These are phyloP conservation scores for Macadamia tetraphylla DNA, from an alignment of 164 flowering plant species.

Conservation along the genomic window DNA sequence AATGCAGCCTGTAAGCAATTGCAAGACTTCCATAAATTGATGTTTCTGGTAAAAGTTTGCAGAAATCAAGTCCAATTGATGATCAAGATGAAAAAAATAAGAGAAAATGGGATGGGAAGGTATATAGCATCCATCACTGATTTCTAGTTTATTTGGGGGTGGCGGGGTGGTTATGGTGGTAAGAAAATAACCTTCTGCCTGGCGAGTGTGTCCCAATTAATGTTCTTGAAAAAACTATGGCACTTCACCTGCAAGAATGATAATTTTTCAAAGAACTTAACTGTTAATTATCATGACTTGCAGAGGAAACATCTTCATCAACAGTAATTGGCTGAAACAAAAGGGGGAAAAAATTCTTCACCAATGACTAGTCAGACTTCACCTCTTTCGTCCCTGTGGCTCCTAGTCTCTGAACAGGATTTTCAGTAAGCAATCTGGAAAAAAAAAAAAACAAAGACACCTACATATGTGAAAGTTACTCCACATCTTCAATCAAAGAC, in stretches of 20 bases:
- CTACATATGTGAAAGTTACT: neutral
- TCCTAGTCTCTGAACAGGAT: constrained; percentile 92
- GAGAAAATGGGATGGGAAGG: neutral
- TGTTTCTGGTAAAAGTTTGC: neutral
- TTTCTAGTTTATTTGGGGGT: no score
- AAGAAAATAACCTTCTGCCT: constrained; percentile 71
- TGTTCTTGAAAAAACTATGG: constrained; percentile 73
- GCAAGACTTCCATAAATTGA: neutral
- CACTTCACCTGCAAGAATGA: constrained; percentile 64
- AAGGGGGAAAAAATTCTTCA: neutral
- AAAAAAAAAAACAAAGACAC: neutral
- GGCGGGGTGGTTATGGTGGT: no score
- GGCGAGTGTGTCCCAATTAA: constrained; percentile 94
- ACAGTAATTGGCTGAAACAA: neutral
- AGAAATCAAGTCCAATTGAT: neutral
- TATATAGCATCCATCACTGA: no score
- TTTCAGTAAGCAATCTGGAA: constrained; percentile 73
- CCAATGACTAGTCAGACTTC: constrained; percentile 5
- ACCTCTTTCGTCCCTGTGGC: constrained; percentile 95
- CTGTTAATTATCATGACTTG: neutral
- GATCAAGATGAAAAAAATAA: neutral
- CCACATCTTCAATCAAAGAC: neutral
- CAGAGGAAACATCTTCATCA: constrained; percentile 1
- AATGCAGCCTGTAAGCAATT: constrained; percentile 75
- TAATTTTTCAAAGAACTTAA: constrained; percentile 2